These are phyloP conservation scores for Aspergillus sp. DNA, from an alignment of 2,329 filamentous ascomycete species.

Conservation along the genomic window DNA sequence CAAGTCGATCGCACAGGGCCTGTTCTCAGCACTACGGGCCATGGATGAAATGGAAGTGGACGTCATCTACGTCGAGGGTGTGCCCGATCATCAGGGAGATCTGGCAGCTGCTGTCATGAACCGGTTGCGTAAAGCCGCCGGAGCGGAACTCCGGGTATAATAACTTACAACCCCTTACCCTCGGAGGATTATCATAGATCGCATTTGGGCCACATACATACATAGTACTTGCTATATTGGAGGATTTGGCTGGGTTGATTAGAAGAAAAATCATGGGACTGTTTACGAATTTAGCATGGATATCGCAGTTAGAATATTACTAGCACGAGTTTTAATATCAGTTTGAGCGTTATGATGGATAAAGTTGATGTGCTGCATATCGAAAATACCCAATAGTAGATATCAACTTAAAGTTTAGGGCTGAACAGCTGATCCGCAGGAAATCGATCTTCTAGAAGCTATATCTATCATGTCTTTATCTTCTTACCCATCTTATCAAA, in stretches of 20 bases:
- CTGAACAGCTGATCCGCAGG: neutral
- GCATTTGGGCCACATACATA: neutral
- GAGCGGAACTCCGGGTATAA: slow-evolving; percentile 54
- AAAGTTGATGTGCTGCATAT: too few species aligned
- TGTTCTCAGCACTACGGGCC: slow-evolving; percentile 85
- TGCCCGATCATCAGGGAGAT: slow-evolving; percentile 69
- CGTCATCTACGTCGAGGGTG: slow-evolving; percentile 87
- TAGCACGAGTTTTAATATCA: too few species aligned
- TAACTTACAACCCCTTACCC: neutral
- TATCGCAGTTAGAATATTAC: neutral
- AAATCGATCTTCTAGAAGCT: neutral
- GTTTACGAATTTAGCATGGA: slow-evolving; percentile 6
- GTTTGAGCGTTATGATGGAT: too few species aligned
- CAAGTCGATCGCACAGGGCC: slow-evolving; percentile 74
- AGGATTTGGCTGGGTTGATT: neutral
- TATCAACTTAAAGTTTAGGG: neutral
- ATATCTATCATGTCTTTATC: neutral
- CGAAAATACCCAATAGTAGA: too few species aligned
- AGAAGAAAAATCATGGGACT: slow-evolving; percentile 4
- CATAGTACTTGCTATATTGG: neutral
- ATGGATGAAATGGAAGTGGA: slow-evolving; percentile 78
- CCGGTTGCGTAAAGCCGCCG: slow-evolving; percentile 73
- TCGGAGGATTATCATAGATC: slow-evolving; percentile 5
- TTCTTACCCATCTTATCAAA: neutral
- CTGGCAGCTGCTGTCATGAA: slow-evolving; percentile 88